These are phyloP conservation scores for Talaromyces sp. DNA, from an alignment of 2,329 filamentous ascomycete genomes.

Conservation along the genomic window DNA sequence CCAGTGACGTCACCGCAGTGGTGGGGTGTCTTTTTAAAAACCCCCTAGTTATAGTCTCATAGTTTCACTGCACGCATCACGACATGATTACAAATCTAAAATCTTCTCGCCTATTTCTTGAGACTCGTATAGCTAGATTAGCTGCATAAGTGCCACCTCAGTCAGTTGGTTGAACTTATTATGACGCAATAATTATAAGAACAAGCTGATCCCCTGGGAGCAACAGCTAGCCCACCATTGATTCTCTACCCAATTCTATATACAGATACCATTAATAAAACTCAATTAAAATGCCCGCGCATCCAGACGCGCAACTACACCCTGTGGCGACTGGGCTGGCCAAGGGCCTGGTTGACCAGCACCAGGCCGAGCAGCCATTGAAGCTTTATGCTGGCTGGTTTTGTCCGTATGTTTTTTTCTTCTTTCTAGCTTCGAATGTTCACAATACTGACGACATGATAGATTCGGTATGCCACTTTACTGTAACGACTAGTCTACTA, in stretches of 20 bases:
- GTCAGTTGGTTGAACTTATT: background rate
- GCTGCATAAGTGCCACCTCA: background rate
- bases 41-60: background rate
- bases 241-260: background rate
- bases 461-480: conserved; percentile 28
- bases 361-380: conserved; percentile 30
- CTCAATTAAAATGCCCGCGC: conserved; percentile 20
- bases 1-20: background rate
- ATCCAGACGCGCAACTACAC: conserved; percentile 40
- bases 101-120: background rate
- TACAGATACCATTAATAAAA: background rate
- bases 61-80: background rate
- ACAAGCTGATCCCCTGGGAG: background rate
- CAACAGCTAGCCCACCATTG: background rate
- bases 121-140: background rate
- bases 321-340: conserved; percentile 43
- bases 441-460: background rate
- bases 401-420: conserved; percentile 45
- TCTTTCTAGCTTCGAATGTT: background rate
- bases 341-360: conserved; percentile 30
- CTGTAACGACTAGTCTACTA: too few species aligned
- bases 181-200: background rate
- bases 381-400: conserved; percentile 74
- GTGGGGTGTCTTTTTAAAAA: background rate
- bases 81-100: background rate